Conservation (phyloP, 2,329 filamentous ascomycete species). For the Trematosphaeria pertusa region DNA sequence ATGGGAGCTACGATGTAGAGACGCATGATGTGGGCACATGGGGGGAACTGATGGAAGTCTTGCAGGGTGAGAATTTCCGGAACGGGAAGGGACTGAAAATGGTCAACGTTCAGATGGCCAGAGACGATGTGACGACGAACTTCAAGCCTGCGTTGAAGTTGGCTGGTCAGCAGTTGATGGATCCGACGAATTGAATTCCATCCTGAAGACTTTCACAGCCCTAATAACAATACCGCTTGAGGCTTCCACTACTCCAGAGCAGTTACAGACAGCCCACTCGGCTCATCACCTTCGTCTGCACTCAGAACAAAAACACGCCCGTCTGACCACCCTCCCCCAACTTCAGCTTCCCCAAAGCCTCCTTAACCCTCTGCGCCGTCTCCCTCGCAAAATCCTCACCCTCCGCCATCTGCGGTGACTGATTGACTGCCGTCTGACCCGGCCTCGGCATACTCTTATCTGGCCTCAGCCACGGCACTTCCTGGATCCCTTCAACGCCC, state of each 20-base stretch:
- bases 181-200: not conserved
- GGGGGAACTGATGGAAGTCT: slow-evolving; percentile 53
- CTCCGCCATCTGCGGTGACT: not conserved
- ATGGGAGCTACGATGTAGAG: slow-evolving; percentile 44
- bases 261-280: too few relatives aligned
- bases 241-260: too few relatives aligned
- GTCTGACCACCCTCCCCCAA: slow-evolving; percentile 3
- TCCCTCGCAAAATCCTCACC: slow-evolving; percentile 7
- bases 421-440: not conserved
- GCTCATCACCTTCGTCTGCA: too few relatives aligned
- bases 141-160: slow-evolving; percentile 16
- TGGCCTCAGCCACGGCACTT: slow-evolving; percentile 15
- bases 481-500: not conserved
- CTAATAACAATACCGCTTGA: too few relatives aligned
- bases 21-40: slow-evolving; percentile 51
- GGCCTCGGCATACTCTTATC: slow-evolving; percentile 9
- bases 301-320: slow-evolving; percentile 5
- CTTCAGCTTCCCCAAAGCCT: slow-evolving; percentile 2
- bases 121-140: slow-evolving; percentile 42
- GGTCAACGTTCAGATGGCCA: slow-evolving; percentile 52
- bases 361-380: slow-evolving; percentile 11
- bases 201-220: too few relatives aligned
- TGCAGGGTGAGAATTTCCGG: slow-evolving; percentile 46
- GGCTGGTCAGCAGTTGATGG: slow-evolving; percentile 11
- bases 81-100: slow-evolving; percentile 50